These are phyloP conservation scores for Parietaria judaica DNA, from an alignment of 306 rosid species.

Conservation along the genomic window DNA sequence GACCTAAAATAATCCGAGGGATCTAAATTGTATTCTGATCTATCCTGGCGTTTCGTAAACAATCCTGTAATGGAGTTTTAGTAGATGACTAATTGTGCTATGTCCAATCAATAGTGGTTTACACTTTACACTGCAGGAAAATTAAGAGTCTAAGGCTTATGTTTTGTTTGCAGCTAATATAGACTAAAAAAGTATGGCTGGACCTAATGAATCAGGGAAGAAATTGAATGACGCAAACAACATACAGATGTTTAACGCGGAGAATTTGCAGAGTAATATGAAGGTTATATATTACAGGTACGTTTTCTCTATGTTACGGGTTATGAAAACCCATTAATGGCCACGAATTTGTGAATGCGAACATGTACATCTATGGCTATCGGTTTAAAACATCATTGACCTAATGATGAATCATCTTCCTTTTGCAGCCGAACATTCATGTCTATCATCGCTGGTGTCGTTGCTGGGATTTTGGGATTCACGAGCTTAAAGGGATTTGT, in stretches of 20 bases:
- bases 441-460: constrained; percentile 83
- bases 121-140: constrained; percentile 8
- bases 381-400: not conserved
- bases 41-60: not conserved
- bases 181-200: constrained; percentile 45
- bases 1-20: not conserved
- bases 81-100: not conserved
- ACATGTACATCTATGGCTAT: not conserved
- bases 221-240: constrained; percentile 55
- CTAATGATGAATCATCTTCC: too few species aligned
- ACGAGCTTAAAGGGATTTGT: constrained; percentile 76
- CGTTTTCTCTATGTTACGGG: constrained; percentile 12
- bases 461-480: constrained; percentile 92
- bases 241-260: constrained; percentile 63
- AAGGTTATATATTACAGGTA: constrained; percentile 83
- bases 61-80: not conserved
- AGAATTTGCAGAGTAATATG: constrained; percentile 87
- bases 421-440: constrained; percentile 58
- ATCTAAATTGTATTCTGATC: not conserved
- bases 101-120: too few species aligned
- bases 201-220: constrained; percentile 51
- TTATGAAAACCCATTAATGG: not conserved
- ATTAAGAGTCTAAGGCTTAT: not conserved
- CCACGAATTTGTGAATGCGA: too few species aligned
- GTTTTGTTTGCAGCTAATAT: constrained; percentile 7